These are phyloP conservation scores for Hypomyces perniciosus DNA, from an alignment of 2,329 filamentous ascomycete genomes.

Conservation along the genomic window DNA sequence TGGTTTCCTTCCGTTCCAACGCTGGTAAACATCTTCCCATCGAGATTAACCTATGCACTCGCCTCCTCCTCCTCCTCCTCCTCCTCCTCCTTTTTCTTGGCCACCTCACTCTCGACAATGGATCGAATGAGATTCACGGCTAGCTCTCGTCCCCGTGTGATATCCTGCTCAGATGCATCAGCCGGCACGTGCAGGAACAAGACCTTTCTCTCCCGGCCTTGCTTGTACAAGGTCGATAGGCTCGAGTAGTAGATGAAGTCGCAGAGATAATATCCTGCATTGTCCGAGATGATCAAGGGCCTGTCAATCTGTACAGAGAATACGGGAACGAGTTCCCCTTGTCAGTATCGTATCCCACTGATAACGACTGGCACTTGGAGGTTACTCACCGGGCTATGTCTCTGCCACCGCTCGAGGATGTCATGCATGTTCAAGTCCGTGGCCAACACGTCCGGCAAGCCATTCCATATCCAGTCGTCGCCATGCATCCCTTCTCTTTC, in stretches of 20 bases:
- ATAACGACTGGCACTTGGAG: not conserved
- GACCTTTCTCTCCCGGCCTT: conserved; percentile 43
- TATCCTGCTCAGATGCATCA: conserved; percentile 42
- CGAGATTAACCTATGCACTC: too few species aligned
- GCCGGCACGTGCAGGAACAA: conserved; percentile 70
- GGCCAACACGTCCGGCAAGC: conserved; percentile 47
- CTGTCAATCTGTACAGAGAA: conserved; percentile 21
- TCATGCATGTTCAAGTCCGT: conserved; percentile 54
- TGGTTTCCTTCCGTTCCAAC: too few species aligned
- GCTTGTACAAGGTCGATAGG: conserved; percentile 50
- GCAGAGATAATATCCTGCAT: conserved; percentile 68
- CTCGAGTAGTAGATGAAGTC: conserved; percentile 74
- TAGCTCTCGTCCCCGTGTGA: conserved; percentile 46
- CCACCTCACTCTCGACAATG: conserved; percentile 47
- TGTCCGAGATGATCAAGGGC: conserved; percentile 52
- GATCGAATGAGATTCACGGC: conserved; percentile 50
- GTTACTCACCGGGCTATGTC: conserved; percentile 40
- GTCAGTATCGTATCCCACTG: conserved; percentile 12
- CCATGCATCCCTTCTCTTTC: conserved; percentile 43
- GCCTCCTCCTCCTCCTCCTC: not conserved
- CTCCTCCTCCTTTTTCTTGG: conserved; percentile 14
- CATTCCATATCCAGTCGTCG: conserved; percentile 48
- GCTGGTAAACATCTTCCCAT: too few species aligned
- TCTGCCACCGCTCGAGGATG: conserved; percentile 51
- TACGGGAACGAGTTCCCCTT: not conserved